Percentiles rank a stretch among this genome's conserved stretches.
Evolutionary conservation across 345 rosid genomes (phyloP).

Genomic region (Melaleuca alternifolia): DNA sequence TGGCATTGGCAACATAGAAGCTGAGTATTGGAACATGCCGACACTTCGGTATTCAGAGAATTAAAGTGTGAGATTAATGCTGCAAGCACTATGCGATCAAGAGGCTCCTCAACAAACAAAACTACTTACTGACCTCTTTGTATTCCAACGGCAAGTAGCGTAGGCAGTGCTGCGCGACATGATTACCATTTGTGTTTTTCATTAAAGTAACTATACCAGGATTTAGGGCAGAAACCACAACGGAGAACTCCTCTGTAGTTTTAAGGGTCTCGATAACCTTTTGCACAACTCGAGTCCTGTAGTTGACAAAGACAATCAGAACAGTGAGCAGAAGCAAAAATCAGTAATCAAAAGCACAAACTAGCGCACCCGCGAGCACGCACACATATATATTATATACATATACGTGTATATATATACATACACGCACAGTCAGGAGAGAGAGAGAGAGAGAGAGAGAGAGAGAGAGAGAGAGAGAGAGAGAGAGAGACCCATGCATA

Average conservation of each 20-base stretch:
- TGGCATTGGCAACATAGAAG: neutral
- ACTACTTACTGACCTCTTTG: constrained; percentile 24
- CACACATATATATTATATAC: neutral
- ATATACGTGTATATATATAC: too few relatives aligned
- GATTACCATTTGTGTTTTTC: constrained; percentile 68
- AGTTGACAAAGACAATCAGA: neutral
- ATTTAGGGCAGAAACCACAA: constrained; percentile 44
- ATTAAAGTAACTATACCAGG: constrained; percentile 56
- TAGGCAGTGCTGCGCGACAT: constrained; percentile 73
- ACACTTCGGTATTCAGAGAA: neutral
- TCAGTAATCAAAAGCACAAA: neutral
- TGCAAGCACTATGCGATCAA: neutral
- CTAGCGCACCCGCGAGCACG: neutral
- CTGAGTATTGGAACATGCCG: neutral
- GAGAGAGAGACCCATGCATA: constrained; percentile 49
- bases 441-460: neutral
- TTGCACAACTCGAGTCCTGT: constrained; percentile 76
- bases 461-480: neutral
- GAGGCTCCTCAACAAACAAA: neutral
- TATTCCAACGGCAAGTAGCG: constrained; percentile 39
- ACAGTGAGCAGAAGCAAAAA: neutral
- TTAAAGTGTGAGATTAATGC: neutral
- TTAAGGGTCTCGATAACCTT: constrained; percentile 56
- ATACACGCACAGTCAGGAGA: neutral
- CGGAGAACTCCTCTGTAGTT: constrained; percentile 39